Evolutionary conservation across 208 protist species (phyloP).

Genomic region (Leishmania martiniquensis): DNA sequence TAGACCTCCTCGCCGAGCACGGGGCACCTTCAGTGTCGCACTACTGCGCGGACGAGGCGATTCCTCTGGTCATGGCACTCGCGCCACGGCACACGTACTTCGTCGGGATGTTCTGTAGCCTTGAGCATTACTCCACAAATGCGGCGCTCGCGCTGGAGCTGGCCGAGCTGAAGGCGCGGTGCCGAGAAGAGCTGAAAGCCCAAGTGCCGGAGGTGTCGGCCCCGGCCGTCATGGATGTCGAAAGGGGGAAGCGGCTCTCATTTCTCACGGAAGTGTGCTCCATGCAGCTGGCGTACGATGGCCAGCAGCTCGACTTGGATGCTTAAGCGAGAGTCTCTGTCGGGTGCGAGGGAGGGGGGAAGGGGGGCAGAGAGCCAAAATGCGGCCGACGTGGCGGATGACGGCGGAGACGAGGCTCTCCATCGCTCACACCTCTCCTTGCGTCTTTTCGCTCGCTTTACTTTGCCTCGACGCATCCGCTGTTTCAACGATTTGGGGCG

Average conservation of each 20-base stretch:
- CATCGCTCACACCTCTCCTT: not conserved
- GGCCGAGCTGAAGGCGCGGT: constrained; percentile 27
- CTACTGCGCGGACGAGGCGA: constrained; percentile 77
- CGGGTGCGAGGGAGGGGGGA: not conserved
- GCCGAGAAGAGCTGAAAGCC: constrained; percentile 11
- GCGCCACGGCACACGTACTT: constrained; percentile 57
- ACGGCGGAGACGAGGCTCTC: not conserved
- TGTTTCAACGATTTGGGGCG: not conserved
- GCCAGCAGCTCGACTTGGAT: constrained; percentile 44
- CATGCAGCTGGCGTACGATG: constrained; percentile 82
- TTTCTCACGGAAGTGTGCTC: constrained; percentile 33
- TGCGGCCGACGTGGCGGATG: not conserved
- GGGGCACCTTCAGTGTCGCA: constrained; percentile 56
- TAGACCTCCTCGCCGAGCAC: constrained; percentile 71
- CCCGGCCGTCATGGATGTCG: not conserved
- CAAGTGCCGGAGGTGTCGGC: not conserved
- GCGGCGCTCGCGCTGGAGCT: constrained; percentile 39
- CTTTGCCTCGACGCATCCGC: not conserved
- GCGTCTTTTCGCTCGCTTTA: not conserved
- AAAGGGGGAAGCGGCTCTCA: constrained; percentile 6
- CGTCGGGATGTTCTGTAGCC: constrained; percentile 87
- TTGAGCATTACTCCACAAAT: constrained; percentile 71
- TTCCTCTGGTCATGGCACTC: constrained; percentile 50
- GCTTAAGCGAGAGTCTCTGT: constrained; percentile 18
- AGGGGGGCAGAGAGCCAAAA: not conserved